These are phyloP conservation scores for Curvularia verruculosa DNA, from an alignment of 2,329 filamentous ascomycete genomes.

Conservation along the genomic window DNA sequence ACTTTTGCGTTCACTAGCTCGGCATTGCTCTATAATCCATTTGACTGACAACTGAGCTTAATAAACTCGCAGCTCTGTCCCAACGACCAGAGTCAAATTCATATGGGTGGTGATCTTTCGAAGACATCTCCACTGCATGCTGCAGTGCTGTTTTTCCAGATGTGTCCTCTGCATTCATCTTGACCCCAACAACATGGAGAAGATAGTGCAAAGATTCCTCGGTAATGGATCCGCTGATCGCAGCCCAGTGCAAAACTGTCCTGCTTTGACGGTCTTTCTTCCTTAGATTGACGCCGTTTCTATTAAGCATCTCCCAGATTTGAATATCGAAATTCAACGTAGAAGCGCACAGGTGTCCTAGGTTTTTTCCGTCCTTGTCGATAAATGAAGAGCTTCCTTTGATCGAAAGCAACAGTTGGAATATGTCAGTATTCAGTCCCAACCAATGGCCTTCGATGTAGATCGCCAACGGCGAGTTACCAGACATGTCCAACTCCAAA, in stretches of 20 bases:
- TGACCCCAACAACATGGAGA: slow-evolving; percentile 14
- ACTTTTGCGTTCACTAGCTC: too few relatives aligned
- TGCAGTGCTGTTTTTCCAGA: slow-evolving; percentile 16
- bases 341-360: slow-evolving; percentile 11
- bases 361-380: slow-evolving; percentile 12
- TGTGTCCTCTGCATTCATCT: slow-evolving; percentile 14
- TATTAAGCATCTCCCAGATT: slow-evolving; percentile 6
- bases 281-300: slow-evolving; percentile 13
- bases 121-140: slow-evolving; percentile 8
- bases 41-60: background rate
- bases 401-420: slow-evolving; percentile 5
- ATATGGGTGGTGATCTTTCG: background rate
- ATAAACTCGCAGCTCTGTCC: too few relatives aligned
- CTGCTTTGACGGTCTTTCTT: slow-evolving; percentile 14
- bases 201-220: slow-evolving; percentile 14
- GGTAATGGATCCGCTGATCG: slow-evolving; percentile 9
- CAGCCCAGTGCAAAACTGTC: slow-evolving; percentile 14
- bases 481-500: slow-evolving; percentile 13
- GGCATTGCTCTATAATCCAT: background rate
- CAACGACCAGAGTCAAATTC: too few relatives aligned
- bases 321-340: slow-evolving; percentile 1
- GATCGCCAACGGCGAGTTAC: slow-evolving; percentile 8
- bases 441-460: slow-evolving; percentile 1
- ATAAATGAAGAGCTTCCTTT: slow-evolving; percentile 17
- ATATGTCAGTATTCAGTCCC: slow-evolving; percentile 1